Conservation (phyloP, 192 early-diverging fungal genomes). For the Gonapodya sp. region DNA sequence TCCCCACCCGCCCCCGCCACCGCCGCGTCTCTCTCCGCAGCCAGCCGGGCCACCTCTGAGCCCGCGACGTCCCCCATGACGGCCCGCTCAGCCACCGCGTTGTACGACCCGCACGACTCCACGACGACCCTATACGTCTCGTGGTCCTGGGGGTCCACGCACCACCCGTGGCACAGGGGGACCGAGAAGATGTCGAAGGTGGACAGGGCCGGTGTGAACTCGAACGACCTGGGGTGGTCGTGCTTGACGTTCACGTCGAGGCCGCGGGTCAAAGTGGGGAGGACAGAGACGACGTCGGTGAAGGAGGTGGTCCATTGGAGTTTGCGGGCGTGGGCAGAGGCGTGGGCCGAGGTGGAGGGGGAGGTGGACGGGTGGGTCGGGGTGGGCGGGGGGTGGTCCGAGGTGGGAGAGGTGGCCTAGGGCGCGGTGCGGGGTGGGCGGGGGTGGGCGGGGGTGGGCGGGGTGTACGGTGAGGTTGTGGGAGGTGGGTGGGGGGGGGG, state of each 20-base stretch:
- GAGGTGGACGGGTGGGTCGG: neutral
- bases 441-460: neutral
- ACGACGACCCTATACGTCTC: slow-evolving; percentile 45
- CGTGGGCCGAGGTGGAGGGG: neutral
- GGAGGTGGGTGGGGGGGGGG: too few species aligned
- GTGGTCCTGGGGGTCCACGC: slow-evolving; percentile 55
- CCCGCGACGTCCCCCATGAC: slow-evolving; percentile 47
- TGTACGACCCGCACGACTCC: slow-evolving; percentile 56
- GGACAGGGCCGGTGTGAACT: slow-evolving; percentile 46
- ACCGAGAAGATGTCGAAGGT: slow-evolving; percentile 76
- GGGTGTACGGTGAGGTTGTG: neutral
- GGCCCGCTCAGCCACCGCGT: slow-evolving; percentile 68
- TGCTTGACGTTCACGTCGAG: slow-evolving; percentile 85
- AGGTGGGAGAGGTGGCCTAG: neutral
- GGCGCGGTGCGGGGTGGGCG: neutral
- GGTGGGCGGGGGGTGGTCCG: neutral
- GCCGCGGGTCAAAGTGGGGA: slow-evolving; percentile 50
- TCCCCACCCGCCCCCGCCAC: slow-evolving; percentile 15
- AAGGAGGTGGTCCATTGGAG: neutral
- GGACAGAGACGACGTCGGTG: slow-evolving; percentile 33
- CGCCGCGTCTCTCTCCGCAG: neutral
- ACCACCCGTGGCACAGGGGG: slow-evolving; percentile 84
- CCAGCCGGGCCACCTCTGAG: slow-evolving; percentile 2
- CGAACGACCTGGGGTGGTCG: slow-evolving; percentile 64
- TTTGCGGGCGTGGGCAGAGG: neutral